These are phyloP conservation scores for Bocquillonia castaneifolia DNA, from an alignment of 441 rosid genomes.

Conservation along the genomic window DNA sequence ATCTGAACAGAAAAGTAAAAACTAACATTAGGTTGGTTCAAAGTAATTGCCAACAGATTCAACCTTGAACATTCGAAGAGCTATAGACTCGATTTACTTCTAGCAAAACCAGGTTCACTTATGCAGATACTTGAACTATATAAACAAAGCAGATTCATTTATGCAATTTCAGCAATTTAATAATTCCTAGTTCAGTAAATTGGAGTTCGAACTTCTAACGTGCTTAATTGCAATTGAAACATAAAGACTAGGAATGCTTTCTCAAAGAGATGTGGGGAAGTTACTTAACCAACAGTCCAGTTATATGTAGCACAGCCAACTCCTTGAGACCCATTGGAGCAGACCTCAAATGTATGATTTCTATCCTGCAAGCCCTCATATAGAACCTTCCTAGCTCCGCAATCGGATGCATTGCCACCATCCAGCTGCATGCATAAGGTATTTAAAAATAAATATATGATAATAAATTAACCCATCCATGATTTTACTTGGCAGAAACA, in stretches of 20 bases:
- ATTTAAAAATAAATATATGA: background rate
- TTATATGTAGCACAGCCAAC: slow-evolving; percentile 54
- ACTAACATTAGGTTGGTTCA: slow-evolving; percentile 17
- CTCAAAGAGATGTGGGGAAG: slow-evolving; percentile 24
- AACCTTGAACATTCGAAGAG: background rate
- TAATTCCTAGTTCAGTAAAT: background rate
- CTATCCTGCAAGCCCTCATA: slow-evolving; percentile 65
- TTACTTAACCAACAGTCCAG: slow-evolving; percentile 78
- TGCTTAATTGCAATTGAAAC: background rate
- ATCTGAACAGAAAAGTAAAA: slow-evolving; percentile 46
- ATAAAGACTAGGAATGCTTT: background rate
- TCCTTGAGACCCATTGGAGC: slow-evolving; percentile 45
- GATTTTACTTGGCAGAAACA: background rate
- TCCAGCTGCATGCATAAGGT: slow-evolving; percentile 72
- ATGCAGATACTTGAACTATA: background rate
- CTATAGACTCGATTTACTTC: background rate
- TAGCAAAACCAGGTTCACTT: background rate
- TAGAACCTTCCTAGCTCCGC: slow-evolving; percentile 41
- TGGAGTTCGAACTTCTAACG: background rate
- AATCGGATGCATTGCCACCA: slow-evolving; percentile 46
- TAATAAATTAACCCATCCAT: background rate
- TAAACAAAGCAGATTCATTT: too few relatives aligned
- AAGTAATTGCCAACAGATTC: slow-evolving; percentile 4
- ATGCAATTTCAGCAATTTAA: background rate
- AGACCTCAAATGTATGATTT: slow-evolving; percentile 69